These are phyloP conservation scores for Carallia brachiata DNA, from an alignment of 345 rosid species.

Conservation along the genomic window DNA sequence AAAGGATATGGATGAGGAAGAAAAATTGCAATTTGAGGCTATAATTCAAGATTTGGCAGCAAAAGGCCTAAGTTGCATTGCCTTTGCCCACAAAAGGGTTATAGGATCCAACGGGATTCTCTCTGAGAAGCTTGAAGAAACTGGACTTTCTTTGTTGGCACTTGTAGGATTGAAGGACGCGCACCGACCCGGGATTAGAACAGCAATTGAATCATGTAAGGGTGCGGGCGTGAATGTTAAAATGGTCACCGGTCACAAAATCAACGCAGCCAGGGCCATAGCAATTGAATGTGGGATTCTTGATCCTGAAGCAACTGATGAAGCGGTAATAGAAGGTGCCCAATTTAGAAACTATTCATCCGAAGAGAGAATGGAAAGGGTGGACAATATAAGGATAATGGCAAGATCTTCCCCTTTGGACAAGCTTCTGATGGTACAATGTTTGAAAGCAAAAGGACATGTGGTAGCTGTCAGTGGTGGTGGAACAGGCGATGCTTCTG, in stretches of 20 bases:
- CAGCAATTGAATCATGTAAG: constrained; percentile 35
- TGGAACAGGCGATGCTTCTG: constrained; percentile 56
- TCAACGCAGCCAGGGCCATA: constrained; percentile 37
- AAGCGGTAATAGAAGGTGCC: constrained; percentile 40
- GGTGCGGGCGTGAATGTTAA: constrained; percentile 39
- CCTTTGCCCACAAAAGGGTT: constrained; percentile 38
- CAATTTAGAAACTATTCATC: constrained; percentile 56
- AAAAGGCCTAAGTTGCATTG: constrained; percentile 51
- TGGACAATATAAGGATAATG: constrained; percentile 53
- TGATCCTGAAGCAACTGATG: constrained; percentile 44
- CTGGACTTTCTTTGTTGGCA: constrained; percentile 56
- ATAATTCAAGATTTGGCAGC: constrained; percentile 42
- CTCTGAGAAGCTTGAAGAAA: constrained; percentile 31
- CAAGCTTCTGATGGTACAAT: constrained; percentile 49
- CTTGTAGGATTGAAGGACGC: constrained; percentile 46
- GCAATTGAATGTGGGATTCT: constrained; percentile 45
- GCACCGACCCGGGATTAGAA: constrained; percentile 37
- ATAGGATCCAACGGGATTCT: constrained; percentile 13
- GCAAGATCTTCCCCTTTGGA: constrained; percentile 54
- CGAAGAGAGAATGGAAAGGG: constrained; percentile 52
- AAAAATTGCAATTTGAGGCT: constrained; percentile 9
- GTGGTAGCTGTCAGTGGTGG: constrained; percentile 58
- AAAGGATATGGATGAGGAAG: constrained; percentile 29
- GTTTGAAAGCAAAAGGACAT: constrained; percentile 41
- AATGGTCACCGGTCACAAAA: constrained; percentile 47